Evolutionary conservation across 495 filamentous ascomycete genomes (phyloP).

Genomic region (Annulohypoxylon bovei): DNA sequence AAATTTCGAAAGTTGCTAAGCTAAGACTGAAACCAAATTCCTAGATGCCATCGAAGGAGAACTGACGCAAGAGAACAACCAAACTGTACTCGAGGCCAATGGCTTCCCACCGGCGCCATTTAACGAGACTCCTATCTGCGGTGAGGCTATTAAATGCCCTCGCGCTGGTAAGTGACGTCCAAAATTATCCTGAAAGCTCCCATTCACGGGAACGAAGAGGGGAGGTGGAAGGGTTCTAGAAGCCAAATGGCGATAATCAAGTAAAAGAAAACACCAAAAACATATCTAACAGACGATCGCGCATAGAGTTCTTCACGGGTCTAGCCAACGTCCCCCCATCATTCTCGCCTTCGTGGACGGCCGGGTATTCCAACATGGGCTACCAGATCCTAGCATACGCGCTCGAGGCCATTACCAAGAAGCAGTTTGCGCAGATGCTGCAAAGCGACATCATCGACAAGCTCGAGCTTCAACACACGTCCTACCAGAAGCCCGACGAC

Average conservation of each 20-base stretch:
- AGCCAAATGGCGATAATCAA: not conserved
- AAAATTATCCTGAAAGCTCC: not conserved
- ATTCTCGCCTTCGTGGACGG: slow-evolving; percentile 58
- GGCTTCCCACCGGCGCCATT: slow-evolving; percentile 54
- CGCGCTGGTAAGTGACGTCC: slow-evolving; percentile 45
- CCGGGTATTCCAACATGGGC: slow-evolving; percentile 67
- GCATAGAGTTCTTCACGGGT: slow-evolving; percentile 63
- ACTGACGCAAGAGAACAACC: slow-evolving; percentile 52
- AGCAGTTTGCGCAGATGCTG: slow-evolving; percentile 55
- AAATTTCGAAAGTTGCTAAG: slow-evolving; percentile 12
- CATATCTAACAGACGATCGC: not conserved
- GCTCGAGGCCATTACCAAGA: slow-evolving; percentile 63
- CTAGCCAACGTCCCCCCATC: slow-evolving; percentile 59
- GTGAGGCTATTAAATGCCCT: slow-evolving; percentile 48
- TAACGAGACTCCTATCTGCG: slow-evolving; percentile 55
- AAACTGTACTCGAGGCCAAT: slow-evolving; percentile 41
- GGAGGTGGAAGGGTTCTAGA: not conserved
- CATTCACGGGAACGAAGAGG: not conserved
- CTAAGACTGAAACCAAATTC: slow-evolving; percentile 38
- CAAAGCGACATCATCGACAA: slow-evolving; percentile 56
- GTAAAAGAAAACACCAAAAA: not conserved
- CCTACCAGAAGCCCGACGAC: slow-evolving; percentile 47
- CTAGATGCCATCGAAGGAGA: slow-evolving; percentile 55
- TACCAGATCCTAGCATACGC: slow-evolving; percentile 65
- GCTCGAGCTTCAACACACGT: slow-evolving; percentile 56